Evolutionary conservation across 192 early-diverging fungal species (phyloP), one percentile per base, ranked within the genome.

Genomic region (Mortierella antarctica): DNA sequence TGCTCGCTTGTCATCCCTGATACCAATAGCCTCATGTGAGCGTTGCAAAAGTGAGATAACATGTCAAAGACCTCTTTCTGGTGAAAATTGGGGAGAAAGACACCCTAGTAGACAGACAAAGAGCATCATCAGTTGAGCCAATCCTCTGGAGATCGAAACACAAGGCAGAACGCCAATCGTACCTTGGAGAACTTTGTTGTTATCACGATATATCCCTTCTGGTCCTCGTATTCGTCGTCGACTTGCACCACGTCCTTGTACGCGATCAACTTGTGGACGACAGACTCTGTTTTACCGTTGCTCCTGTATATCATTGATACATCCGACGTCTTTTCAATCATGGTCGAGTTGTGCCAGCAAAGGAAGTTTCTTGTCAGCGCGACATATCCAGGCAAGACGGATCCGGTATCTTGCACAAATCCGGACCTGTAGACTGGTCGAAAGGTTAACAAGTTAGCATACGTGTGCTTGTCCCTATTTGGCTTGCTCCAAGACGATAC

Each of bases 261-360:
- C 0, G 70, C 77, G 12, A 61, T 49, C 51, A 58, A 68, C 15
- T 56, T 67, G 23, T 61, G 55, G 1, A 72, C 53, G 21, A 66
- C 51, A 7, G 52, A 23, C 10, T 72, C 65, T 1, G 23, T 44
- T 12, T 65, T 61, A 46, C 11, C 58, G 47, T 18, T 41, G 17
- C 39, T 57, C 0, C 65, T 39, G 15, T 69, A 76, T 7, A 39
- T 44, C 47, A 13, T 67, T 5, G 55, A 54, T 5, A 53, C 60
- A 12, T 67, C 64, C 5, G 47, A 21, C 11, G 72, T 53, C 14
- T 42, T 49, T 20, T 80, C 77, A 1, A 65, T 80, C 65, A 72
- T 72, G 31, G 77, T 65, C 2, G 77, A 80, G 14, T 80, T 80
- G 65, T 80, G 77, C 77, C 77, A 80, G 47, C 77, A 80, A 15